A percentile compares a stretch with the other conserved stretches of the same genome.
These are phyloP conservation scores for Alternaria alternata DNA, from an alignment of 2,329 filamentous ascomycete species.

Conservation along the genomic window DNA sequence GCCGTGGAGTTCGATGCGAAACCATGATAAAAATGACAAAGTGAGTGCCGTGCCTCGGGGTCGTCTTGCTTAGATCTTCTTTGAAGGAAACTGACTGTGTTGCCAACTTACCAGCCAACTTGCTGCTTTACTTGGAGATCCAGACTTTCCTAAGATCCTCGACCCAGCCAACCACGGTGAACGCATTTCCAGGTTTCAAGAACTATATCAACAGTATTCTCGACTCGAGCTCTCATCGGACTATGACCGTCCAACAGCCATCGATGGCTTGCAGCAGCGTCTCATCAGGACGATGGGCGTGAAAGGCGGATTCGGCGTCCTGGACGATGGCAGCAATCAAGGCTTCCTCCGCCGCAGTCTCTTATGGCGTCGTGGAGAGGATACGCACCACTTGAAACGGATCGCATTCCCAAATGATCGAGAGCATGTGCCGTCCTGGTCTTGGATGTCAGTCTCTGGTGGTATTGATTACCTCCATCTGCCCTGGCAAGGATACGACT, in stretches of 20 bases:
- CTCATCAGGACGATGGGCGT: too few relatives aligned
- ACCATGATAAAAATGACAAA: conserved; percentile 24
- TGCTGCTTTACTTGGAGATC: neutral
- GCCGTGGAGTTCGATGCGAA: conserved; percentile 29
- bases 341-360: neutral
- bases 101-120: neutral
- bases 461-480: too few relatives aligned
- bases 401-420: neutral
- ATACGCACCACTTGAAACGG: neutral
- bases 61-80: neutral
- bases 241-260: neutral
- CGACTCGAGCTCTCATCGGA: neutral
- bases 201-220: neutral
- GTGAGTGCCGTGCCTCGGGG: conserved; percentile 11
- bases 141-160: neutral
- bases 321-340: neutral
- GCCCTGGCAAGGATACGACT: too few relatives aligned
- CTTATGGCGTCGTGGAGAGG: neutral
- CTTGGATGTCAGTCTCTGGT: neutral
- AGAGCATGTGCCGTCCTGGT: neutral
- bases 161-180: neutral
- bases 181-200: neutral
- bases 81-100: too few relatives aligned
- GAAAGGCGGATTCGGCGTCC: neutral
- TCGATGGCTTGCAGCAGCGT: neutral